These are phyloP conservation scores for Fusarium scirpi DNA, from an alignment of 2,329 filamentous ascomycete genomes.

Conservation along the genomic window DNA sequence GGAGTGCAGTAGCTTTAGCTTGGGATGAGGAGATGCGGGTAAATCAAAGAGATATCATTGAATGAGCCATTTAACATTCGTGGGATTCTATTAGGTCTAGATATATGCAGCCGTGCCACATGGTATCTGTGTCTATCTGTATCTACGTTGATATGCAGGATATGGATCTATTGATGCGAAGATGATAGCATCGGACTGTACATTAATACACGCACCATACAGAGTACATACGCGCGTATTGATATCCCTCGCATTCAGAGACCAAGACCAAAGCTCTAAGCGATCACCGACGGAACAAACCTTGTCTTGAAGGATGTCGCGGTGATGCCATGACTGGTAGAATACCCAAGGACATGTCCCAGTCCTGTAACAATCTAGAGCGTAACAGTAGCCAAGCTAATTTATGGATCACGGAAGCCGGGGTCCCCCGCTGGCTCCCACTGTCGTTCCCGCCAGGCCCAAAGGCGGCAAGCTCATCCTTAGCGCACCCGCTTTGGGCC, in stretches of 20 bases:
- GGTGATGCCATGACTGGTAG: constrained; percentile 16
- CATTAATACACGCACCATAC: background rate
- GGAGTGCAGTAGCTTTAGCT: background rate
- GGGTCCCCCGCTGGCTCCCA: constrained; percentile 23
- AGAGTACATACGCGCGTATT: background rate
- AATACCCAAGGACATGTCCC: background rate
- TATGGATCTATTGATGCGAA: background rate
- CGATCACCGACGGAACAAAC: constrained; percentile 10
- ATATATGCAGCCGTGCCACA: constrained; percentile 36
- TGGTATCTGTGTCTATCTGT: constrained; percentile 8
- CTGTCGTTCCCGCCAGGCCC: constrained; percentile 37
- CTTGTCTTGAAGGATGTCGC: constrained; percentile 12
- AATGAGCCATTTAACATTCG: constrained; percentile 23
- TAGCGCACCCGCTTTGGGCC: constrained; percentile 45
- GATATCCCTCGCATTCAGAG: background rate
- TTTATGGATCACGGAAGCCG: constrained; percentile 10
- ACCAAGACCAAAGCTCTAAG: background rate
- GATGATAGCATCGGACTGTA: background rate
- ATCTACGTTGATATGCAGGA: background rate
- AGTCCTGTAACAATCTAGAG: constrained; percentile 32
- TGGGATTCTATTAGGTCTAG: constrained; percentile 17
- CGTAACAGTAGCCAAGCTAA: constrained; percentile 21
- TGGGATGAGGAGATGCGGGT: constrained; percentile 8
- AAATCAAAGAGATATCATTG: constrained; percentile 2
- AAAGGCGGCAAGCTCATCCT: constrained; percentile 37